Base-by-base conservation (phyloP, 2,329 filamentous ascomycete genomes). In the Mycocentrospora acerina region DNA sequence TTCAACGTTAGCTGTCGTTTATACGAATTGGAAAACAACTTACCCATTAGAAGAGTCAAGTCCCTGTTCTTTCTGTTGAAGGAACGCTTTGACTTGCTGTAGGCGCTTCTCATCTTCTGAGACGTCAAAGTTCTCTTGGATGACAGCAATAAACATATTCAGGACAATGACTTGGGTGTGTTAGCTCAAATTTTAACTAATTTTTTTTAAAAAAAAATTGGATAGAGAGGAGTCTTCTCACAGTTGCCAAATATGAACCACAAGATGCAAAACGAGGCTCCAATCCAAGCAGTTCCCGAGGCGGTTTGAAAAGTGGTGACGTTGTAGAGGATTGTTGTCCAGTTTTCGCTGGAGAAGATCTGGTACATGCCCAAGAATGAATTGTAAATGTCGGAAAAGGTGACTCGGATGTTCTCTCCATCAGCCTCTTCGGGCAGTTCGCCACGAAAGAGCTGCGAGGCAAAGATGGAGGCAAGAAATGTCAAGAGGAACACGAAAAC, bases 111-210 rank as follows among this genome's bases (percentile, higher is more conserved):
- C 90, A 62, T 98, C 94, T 65, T 98, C 93, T 3, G 90, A 95
- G 17, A 98, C 90, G 69, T 98, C 93, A 64, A 98, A 98, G 60
- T 95, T 98, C 64, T 98, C 93, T 67, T 98, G 93, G 51, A 98
- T 98, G 71, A 98, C 93, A 76, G 93, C 93, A 87, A 98, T 97
- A 75, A 98, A 98, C 93, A 98, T 98, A 63, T 97, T 98, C 72
- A 98, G 73, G 46, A 97, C 80, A 70, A 98, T 95, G 64, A 97
- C 62, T 65, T 29, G 7, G 14, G 3, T 2, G 10, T 8, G 24
- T 60, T 44, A 62, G 53, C 24, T 14, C 13, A 7, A 24, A 8
- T 34, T 3, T 29, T 5, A 7, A n/a, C n/a, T n/a, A n/a, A n/a
- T n/a, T n/a, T n/a, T n/a, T n/a, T n/a, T n/a, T n/a, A n/a, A n/a